A percentile compares a stretch with the other conserved stretches of the same genome.
Conservation (phyloP, 2,329 filamentous ascomycete species). For the Fusarium solani-melongenae region DNA sequence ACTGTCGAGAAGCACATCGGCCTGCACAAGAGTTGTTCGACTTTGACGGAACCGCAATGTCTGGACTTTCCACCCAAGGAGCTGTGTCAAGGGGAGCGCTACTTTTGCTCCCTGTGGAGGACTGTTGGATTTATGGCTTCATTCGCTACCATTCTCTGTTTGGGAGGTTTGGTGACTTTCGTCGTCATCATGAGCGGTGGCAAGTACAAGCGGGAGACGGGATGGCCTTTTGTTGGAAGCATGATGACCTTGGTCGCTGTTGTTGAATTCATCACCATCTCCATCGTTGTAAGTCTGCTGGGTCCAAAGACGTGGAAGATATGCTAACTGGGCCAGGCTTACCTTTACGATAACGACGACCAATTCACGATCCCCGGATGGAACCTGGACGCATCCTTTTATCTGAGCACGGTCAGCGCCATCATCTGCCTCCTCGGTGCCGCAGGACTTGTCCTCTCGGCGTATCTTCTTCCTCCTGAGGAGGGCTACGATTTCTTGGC, state of each 20-base stretch:
- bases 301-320: neutral
- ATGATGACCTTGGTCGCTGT: conserved; percentile 73
- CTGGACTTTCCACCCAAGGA: conserved; percentile 51
- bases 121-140: conserved; percentile 89
- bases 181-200: conserved; percentile 81
- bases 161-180: conserved; percentile 84
- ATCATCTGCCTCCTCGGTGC: conserved; percentile 64
- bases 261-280: conserved; percentile 82
- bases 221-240: conserved; percentile 80
- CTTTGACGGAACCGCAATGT: conserved; percentile 71
- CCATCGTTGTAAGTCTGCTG: conserved; percentile 76
- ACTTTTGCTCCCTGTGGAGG: conserved; percentile 94
- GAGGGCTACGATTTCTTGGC: conserved; percentile 82
- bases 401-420: conserved; percentile 71
- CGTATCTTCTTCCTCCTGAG: conserved; percentile 78
- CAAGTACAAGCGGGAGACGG: conserved; percentile 80
- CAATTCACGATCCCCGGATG: conserved; percentile 85
- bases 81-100: conserved; percentile 61
- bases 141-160: conserved; percentile 83
- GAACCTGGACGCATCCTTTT: conserved; percentile 82
- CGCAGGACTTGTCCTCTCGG: conserved; percentile 72
- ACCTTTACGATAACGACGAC: conserved; percentile 84
- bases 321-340: conserved; percentile 67
- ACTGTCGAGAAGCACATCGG: conserved; percentile 73
- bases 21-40: conserved; percentile 84